Evolutionary conservation across 2,329 filamentous ascomycete species (phyloP), one percentile per base, ranked within the genome.

Genomic region (Cladophialophora immunda): DNA sequence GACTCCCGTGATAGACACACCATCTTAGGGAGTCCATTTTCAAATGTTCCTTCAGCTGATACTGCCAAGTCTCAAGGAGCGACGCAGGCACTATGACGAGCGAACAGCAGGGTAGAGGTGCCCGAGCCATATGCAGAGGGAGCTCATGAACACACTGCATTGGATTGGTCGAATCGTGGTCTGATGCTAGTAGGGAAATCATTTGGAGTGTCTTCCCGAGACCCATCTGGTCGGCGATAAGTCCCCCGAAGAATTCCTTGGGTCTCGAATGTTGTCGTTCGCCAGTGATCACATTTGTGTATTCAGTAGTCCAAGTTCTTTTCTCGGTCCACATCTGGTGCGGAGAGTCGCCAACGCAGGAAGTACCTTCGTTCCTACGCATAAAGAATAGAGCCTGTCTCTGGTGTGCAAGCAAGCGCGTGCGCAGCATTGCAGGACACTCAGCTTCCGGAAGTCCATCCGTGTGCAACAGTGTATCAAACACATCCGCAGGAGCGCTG

Each of bases 221-320:
- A 0, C 81, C 81, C 81, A 83, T 84, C 0, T 78, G 75, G 62
- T 83, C 82, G 0, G 81, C 81, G 30, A 83, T 73, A 19, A 83
- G 80, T 1, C 81, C 81, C 0, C 82, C 82, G 38, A 45, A 34
- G 32, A 30, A 32, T 15, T 58, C 27, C 22, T 29, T 22, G 32
- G 55, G 45, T 25, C 45, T 50, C 45, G 15, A 9, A 8, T 8
- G 7, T 15, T 50, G 45, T 7, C 22, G 15, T 7, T 7, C 7
- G 45, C 45, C 45, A 15, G 45, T 50, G 22, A 50, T 50, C 1
- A 4, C n/a, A 17, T 50, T 9, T 6, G 45, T 50, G 15, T 15
- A 50, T 50, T 19, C 45, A 7, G n/a, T n/a, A n/a, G n/a, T n/a
- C n/a, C n/a, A n/a, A n/a, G n/a, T n/a, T n/a, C n/a, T n/a, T n/a